A percentile compares a stretch with the other conserved stretches of the same genome.
Evolutionary conservation across 208 protist species (phyloP).

Genomic region (Leishmania arabica): DNA sequence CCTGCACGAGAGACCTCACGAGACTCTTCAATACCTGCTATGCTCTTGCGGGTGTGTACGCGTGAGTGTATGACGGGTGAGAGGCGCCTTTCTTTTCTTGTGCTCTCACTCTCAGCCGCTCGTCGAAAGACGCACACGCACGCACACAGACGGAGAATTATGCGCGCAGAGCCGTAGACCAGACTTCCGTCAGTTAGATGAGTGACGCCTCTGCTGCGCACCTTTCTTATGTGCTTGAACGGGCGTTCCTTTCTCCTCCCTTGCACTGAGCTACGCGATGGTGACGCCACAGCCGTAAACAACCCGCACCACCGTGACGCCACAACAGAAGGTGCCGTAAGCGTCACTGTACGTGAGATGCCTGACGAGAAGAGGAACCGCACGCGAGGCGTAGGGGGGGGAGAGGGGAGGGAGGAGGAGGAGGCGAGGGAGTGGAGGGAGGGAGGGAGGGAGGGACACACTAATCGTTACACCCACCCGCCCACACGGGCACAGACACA

Average conservation of each 20-base stretch:
- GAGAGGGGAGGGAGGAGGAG: no score
- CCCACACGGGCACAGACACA: background rate
- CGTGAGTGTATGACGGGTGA: background rate
- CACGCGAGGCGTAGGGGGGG: no score
- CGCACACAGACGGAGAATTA: background rate
- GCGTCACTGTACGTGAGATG: background rate
- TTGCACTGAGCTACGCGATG: background rate
- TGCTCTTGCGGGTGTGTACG: background rate
- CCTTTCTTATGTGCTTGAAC: background rate
- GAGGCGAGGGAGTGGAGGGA: no score
- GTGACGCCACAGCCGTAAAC: no score
- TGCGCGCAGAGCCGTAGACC: background rate
- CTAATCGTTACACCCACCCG: no score
- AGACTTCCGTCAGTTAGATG: background rate
- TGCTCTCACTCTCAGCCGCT: background rate
- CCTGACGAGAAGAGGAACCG: background rate
- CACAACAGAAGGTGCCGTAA: background rate
- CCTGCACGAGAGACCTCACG: background rate
- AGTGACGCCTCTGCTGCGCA: background rate
- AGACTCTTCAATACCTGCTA: background rate
- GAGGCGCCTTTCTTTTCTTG: background rate
- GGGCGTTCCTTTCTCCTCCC: background rate
- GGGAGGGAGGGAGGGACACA: background rate
- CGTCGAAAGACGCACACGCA: background rate
- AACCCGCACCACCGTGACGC: background rate